Base-by-base conservation (phyloP, 768 basidiomycete species). In the Rhizopogon vesiculosus region DNA sequence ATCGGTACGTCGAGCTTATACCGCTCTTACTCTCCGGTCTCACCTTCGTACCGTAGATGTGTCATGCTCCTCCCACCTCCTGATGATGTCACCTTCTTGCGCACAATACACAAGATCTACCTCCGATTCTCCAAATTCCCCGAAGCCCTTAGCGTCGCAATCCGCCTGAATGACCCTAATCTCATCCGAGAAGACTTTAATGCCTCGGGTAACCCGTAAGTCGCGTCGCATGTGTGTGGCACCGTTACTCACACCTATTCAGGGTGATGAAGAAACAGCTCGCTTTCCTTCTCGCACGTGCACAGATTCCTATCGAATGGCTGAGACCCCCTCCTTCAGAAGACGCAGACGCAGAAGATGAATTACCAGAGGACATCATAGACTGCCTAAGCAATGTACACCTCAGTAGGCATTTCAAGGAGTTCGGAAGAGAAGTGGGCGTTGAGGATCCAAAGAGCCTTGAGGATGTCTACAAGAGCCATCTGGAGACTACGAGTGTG, bases 401-500 rank as follows among this genome's bases (percentile, higher is more conserved):
- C 51, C 78, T 99, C 28, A 95, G 91, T 59, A 71, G 77, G 35
- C 85, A 86, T 66, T 98, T 98, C 83, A 83, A 83, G 44, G 85
- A 85, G 10, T 98, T 97, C 63, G 96, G 95, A 16, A 95, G 93
- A 68, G 96, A 98, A 70, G 75, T 99, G 29, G 93, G 88, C 44
- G 95, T 96, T 2, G 73, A 77, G 4, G 96, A 98, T 28, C 80
- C 97, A 5, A 94, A 93, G 77, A 89, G 87, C 48, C 74, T 98
- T 50, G 97, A 98, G 66, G 97, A 98, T 69, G 92, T 98, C 19
- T 99, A 99, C 77, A 99, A 98, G 69, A 84, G 86, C 3, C 96
- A 99, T 74, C 76, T 98, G 12, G 97, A 98, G 67, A 91, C 89
- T 61, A 89, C 91, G 4, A 79, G 95, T 87, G 66, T 61, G 82